Conservation (phyloP, 192 early-diverging fungal species). For the Entomortierella parvispora region DNA sequence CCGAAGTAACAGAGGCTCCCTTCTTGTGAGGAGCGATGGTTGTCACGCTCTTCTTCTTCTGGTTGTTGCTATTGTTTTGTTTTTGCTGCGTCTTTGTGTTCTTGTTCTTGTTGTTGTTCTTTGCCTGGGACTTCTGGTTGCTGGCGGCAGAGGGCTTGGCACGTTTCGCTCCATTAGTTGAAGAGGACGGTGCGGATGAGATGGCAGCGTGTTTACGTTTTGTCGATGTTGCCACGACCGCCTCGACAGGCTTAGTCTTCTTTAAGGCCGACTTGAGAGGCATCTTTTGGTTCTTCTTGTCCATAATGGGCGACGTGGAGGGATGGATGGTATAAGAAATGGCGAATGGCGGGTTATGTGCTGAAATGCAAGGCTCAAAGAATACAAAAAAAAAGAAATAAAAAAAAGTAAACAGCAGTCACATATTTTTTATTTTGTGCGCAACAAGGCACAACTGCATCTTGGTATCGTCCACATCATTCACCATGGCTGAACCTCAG, state of each 20-base stretch:
- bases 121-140: slow-evolving; percentile 10
- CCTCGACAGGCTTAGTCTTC: slow-evolving; percentile 17
- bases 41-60: slow-evolving; percentile 16
- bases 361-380: too few species aligned
- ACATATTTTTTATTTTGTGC: slow-evolving; percentile 20
- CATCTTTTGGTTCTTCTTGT: slow-evolving; percentile 28
- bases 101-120: slow-evolving; percentile 1
- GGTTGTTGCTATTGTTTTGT: slow-evolving; percentile 14
- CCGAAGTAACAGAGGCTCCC: slow-evolving; percentile 8
- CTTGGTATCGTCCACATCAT: background rate
- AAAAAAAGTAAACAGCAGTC: slow-evolving; percentile 42
- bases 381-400: too few species aligned
- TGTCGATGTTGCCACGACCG: background rate
- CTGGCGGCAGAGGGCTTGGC: slow-evolving; percentile 10
- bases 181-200: background rate
- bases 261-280: slow-evolving; percentile 47
- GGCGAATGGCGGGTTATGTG: background rate
- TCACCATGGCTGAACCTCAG: background rate
- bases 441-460: background rate
- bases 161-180: slow-evolving; percentile 25
- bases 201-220: slow-evolving; percentile 19
- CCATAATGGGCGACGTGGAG: background rate
- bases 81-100: background rate
- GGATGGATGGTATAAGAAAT: background rate
- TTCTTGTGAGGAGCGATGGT: slow-evolving; percentile 24